Evolutionary conservation across 139 green algal species (phyloP), one percentile per base, ranked within the genome.

Genomic region (Zygnema cylindricum): DNA sequence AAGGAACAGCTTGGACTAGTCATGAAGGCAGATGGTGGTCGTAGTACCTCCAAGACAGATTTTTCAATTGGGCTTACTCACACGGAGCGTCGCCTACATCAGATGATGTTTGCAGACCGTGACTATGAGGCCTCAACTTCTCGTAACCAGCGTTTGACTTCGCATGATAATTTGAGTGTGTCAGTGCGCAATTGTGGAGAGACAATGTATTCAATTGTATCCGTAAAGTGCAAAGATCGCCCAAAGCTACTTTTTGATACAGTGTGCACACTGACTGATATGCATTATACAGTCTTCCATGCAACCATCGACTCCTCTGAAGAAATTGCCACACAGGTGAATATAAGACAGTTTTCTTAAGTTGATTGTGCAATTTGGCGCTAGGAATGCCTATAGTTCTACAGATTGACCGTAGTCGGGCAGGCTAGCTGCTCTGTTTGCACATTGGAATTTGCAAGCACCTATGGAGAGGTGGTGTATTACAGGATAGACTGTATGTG

Each of bases 241-340:
- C 95, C 94, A 77, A 99, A 98, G 93, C 92, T 98, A 69, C 93
- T 98, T 81, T 98, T 97, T 85, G 95, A 98, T 90, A 96, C 93
- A 2, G 94, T 97, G n/a, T 96, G 96, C 92, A 98, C 96, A 0
- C 94, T 98, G 41, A 95, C 95, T 0, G 96, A 99, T 92, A 93
- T 98, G 92, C 92, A 96, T 75, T 98, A 97, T 82, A 96, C 98
- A 82, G 94, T 99, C 25, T 98, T 94, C 87, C 97, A 99, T 82
- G 97, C 94, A 2, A 98, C 96, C 40, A 96, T 99, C 49, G 95
- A 98, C 89, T 92, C 69, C 22, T 86, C 36, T 25, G 76, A 76
- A n/a, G 79, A 43, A 2, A 42, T 91, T 35, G 90, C 87, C 0
- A 77, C 76, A 38, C 91, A 93, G 82, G 92, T 94, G 39, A 43